Base-by-base conservation (phyloP, 2,329 filamentous ascomycete genomes). In the Apiospora koreana region DNA sequence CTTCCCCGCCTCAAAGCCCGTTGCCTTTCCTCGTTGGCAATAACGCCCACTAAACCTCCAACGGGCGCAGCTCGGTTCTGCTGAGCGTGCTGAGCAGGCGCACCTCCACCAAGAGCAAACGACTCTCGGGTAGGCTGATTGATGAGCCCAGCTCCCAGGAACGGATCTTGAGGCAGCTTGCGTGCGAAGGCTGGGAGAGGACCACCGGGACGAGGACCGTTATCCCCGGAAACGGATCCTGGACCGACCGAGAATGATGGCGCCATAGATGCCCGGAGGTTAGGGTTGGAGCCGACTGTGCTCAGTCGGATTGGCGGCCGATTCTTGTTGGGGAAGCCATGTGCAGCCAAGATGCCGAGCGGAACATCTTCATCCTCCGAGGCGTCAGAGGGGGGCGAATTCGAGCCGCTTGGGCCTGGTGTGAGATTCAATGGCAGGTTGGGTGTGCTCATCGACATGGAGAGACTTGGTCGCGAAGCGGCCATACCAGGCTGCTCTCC, bases 311-410 rank as follows among this genome's bases (percentile, higher is more conserved):
- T 91, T 0, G 94, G 94, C 18, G 94, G 92, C 23, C 93, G 89
- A 75, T 89, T 92, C 81, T 90, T 94, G 80, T 86, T 90, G 0
- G 94, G 94, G 76, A 97, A 97, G 2, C 94, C 94, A 79, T 97
- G 94, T 1, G 94, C 94, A 69, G 94, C 93, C 25, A 97, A 84
- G 74, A 97, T 96, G 16, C 91, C 94, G 50, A 97, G 84, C 0
- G 94, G 94, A 16, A 97, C 88, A 76, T 97, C 94, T 70, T 97
- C 94, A 75, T 97, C 94, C 70, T 95, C 93, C 46, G 90, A 91
- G 5, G 78, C 82, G n/a, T 87, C 86, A 0, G 84, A 84, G 2
- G 80, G 76, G 7, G 79, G 68, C 73, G 81, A 31, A 77, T 83
- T 65, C 77, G 81, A 65, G 76, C 82, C 23, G 77, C 81, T 8